Base-by-base conservation (phyloP, 129 eudicot species). In the Arctium minus region DNA sequence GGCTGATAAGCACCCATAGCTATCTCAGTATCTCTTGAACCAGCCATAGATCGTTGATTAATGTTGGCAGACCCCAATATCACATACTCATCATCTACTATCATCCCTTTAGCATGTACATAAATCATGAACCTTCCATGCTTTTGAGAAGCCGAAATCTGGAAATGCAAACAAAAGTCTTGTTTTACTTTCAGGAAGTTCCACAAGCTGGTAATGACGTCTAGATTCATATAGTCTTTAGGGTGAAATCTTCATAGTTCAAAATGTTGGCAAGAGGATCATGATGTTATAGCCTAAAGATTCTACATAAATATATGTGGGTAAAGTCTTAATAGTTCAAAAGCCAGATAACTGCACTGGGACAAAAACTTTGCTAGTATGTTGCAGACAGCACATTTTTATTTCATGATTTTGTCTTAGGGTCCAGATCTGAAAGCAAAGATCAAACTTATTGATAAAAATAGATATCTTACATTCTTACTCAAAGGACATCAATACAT, bases 1-100 rank as follows among this genome's bases (percentile, higher is more conserved):
- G 95, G 97, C 70, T 93, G 99, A 83, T 93, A 93, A 77, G 97
- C 99, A 0, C 98, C 99, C 90, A 93, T 91, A 31, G 99, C 99
- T 72, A 96, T 96, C 89, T 96, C 99, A 1, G 99, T 96, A 72
- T 96, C 99, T 88, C 99, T 85, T 62, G 98, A 79, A 75, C 99
- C 99, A 74, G 97, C 98, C 99, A 96, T 91, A 8, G 99, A 96
- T 8, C 98, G 84, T 78, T 94, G 98, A 86, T 94, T 94, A 53
- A 94, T 94, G 69, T 94, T 94, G 80, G 98, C 97, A 36, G 98
- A 94, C 31, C 98, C 98, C 65, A 94, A 18, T 56, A 94, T 89
- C 39, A 94, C 93, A 70, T 94, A 94, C 82, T 94, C 97, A 75
- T 94, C 98, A 81, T 94, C 98, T 64, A 94, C 98, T 60, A 94